These are phyloP conservation scores for Sambucus nigra DNA, from an alignment of 129 eudicot species.

Conservation along the genomic window DNA sequence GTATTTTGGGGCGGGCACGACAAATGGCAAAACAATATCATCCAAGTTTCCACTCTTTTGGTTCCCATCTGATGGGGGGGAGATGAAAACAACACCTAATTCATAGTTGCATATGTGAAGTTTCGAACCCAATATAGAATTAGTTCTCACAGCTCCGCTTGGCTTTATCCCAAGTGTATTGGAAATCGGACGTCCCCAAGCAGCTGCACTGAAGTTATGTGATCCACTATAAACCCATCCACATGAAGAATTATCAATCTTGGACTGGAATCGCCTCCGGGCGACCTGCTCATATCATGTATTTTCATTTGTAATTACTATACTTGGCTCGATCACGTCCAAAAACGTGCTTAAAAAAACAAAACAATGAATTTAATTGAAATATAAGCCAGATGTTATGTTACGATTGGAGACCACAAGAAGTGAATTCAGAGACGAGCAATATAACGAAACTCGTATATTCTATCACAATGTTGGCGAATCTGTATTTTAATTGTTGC, in stretches of 20 bases:
- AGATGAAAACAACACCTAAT: constrained; percentile 63
- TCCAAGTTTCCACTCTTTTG: constrained; percentile 33
- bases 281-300: constrained; percentile 54
- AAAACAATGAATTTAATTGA: neutral
- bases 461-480: no score
- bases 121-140: constrained; percentile 47
- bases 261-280: constrained; percentile 64
- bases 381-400: neutral
- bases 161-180: constrained; percentile 14
- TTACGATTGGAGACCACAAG: neutral
- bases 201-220: constrained; percentile 94
- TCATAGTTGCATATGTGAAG: constrained; percentile 86
- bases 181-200: constrained; percentile 83
- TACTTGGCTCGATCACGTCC: no score
- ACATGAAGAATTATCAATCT: constrained; percentile 33
- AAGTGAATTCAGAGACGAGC: neutral
- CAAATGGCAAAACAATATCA: constrained; percentile 63
- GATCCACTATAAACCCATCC: constrained; percentile 97
- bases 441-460: no score
- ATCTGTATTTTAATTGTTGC: no score
- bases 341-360: neutral
- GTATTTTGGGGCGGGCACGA: constrained; percentile 85
- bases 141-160: constrained; percentile 15
- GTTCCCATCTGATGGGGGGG: constrained; percentile 39
- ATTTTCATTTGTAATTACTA: neutral